Evolutionary conservation across 2,329 filamentous ascomycete species (phyloP).

Genomic region (Talaromyces islandicus): DNA sequence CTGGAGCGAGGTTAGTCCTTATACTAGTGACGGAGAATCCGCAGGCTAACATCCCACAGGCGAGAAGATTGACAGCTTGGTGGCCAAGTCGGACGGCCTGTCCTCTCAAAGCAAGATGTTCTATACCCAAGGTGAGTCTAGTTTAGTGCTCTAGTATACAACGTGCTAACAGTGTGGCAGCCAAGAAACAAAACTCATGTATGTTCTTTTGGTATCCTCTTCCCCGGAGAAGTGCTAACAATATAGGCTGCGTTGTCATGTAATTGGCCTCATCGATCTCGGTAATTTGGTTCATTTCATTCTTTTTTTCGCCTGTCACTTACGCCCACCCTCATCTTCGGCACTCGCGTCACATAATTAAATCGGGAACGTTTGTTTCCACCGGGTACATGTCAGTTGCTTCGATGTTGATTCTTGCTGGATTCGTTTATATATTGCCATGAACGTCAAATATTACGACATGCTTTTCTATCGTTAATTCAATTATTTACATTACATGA

Average conservation of each 20-base stretch:
- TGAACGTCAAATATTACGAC: not conserved
- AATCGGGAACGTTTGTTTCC: not conserved
- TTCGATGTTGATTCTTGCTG: not conserved
- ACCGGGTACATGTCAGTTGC: not conserved
- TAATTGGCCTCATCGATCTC: not conserved
- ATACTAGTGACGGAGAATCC: too few relatives aligned
- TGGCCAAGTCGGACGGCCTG: conserved; percentile 86
- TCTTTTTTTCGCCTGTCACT: not conserved
- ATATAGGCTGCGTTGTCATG: conserved; percentile 11
- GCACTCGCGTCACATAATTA: not conserved
- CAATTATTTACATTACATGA: not conserved
- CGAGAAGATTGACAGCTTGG: conserved; percentile 92
- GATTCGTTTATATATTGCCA: not conserved
- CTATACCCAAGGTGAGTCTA: conserved; percentile 57
- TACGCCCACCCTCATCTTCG: not conserved
- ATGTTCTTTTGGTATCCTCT: conserved; percentile 38
- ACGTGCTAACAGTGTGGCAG: conserved; percentile 40
- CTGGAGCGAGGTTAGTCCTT: conserved; percentile 59
- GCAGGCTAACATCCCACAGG: conserved; percentile 26
- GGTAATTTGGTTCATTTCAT: not conserved
- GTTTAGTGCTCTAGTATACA: not conserved
- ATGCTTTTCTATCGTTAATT: not conserved
- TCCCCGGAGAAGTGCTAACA: not conserved
- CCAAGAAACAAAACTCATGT: conserved; percentile 77
- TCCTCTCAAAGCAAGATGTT: conserved; percentile 97